Evolutionary conservation across 2,329 filamentous ascomycete genomes (phyloP), one percentile per base, ranked within the genome.

Genomic region (Amylocarpus encephaloides): DNA sequence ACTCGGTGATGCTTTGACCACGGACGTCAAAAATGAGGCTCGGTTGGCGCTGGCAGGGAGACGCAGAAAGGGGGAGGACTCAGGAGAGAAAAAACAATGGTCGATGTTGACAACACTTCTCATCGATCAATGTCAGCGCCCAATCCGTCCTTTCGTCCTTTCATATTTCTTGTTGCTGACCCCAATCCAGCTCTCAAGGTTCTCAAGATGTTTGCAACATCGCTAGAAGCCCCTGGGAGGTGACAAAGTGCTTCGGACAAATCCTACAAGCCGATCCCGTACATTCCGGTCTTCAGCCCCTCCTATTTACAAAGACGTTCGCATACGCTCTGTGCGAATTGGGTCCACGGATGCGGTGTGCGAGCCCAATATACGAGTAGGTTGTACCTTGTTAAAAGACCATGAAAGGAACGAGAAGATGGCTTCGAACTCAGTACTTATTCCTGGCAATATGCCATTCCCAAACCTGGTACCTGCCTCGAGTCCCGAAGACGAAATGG

Each of bases 401-500:
- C 13, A 40, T 16, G n/a, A 19, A 18, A 18, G 11, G 18, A 15
- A 15, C 19, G 10, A 16, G 5, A 18, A 40, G 10, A 19, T 40
- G 18, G 13, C 13, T 11, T 10, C 10, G 5, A 19, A 40, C 19
- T 11, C 38, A 11, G 10, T 18, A 11, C 7, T 5, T 19, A n/a
- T 19, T 40, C 38, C 30, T 34, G 18, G 32, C 18, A 46, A 11
- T 10, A 38, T 15, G n/a, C 19, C 43, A 6, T 22, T 18, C 19
- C 11, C 32, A 11, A 30, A 36, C 15, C 13, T 42, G 32, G 49
- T 57, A 45, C 40, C 43, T 11, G 41, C 50, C 33, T 48, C 50
- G 35, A 53, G 57, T n/a, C 16, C 49, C 5, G 51, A 50, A 12
- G 56, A 59, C 39, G 58, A 60, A 9, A 33, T 41, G 22, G 61